Base-by-base conservation (phyloP, 2,329 filamentous ascomycete genomes). In the Fusarium mexicanum region DNA sequence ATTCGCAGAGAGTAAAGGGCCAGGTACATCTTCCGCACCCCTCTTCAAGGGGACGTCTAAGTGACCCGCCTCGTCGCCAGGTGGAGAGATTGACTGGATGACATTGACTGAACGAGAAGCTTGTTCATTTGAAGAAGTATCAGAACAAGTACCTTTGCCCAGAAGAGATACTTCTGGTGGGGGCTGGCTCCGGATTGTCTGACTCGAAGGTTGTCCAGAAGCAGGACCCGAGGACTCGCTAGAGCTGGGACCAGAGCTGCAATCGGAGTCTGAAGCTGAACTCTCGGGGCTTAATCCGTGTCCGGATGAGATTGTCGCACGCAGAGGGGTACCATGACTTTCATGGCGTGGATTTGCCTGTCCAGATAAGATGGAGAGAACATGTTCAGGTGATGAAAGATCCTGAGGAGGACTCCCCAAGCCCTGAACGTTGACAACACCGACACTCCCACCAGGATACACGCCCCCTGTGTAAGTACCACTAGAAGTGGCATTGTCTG, bases 401-500 rank as follows among this genome's bases (percentile, higher is more conserved):
- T n/a, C 57, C 35, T 61, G 50, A 40, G 41, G 26, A 33, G 46
- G 35, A 31, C n/a, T 61, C 60, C n/a, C 51, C 33, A 60, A n/a
- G 54, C 53, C 47, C 48, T 62, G 66, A 18, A 44, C 29, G 35
- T 38, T 44, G 14, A 26, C 38, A 43, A 18, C 22, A 51, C 54
- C 46, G 46, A 46, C 17, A 54, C 58, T 72, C 53, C 57, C 47
- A 35, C 31, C 12, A 46, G 33, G 11, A 58, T 37, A 37, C 44
- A 63, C 40, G 47, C 67, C 71, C 67, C 68, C 41, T 53, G 61
- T 54, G 35, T 13, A n/a, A 37, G 20, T 51, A 6, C 31, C 47
- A 24, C 22, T n/a, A 38, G 29, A 33, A 72, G 54, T 53, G 44
- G 17, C 26, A 46, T 57, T 58, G 47, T 37, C 58, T 33, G 33